Evolutionary conservation across 2,329 filamentous ascomycete species (phyloP).

Genomic region (Delphinella strobiligena): DNA sequence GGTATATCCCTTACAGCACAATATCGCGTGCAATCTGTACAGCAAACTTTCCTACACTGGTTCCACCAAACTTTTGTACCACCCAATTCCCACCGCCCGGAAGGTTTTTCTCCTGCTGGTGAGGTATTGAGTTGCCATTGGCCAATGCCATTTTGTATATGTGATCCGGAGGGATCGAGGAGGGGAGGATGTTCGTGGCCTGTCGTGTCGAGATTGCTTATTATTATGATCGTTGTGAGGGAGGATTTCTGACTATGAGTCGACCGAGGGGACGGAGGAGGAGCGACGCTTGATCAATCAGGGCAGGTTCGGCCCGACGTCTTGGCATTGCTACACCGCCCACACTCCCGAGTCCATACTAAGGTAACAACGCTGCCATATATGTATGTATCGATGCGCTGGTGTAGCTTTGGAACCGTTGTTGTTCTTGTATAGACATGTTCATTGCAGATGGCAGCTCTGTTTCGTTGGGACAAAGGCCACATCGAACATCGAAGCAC

Average conservation of each 20-base stretch:
- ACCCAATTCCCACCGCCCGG: slow-evolving; percentile 53
- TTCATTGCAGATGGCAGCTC: too few species aligned
- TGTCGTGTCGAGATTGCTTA: too few species aligned
- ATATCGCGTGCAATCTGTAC: slow-evolving; percentile 48
- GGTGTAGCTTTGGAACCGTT: too few species aligned
- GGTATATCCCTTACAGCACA: slow-evolving; percentile 34
- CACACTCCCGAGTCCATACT: too few species aligned
- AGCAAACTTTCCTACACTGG: slow-evolving; percentile 89
- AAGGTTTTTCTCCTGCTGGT: slow-evolving; percentile 33
- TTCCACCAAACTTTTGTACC: slow-evolving; percentile 91
- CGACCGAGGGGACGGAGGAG: too few species aligned
- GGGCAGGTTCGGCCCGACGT: not conserved
- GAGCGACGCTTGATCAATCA: slow-evolving; percentile 2
- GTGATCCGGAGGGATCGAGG: too few species aligned
- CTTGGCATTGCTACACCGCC: not conserved
- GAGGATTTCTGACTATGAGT: not conserved
- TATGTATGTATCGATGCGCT: too few species aligned
- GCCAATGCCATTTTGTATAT: slow-evolving; percentile 12
- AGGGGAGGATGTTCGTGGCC: too few species aligned
- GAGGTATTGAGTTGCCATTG: slow-evolving; percentile 23
- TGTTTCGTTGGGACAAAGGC: too few species aligned
- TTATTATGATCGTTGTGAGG: not conserved
- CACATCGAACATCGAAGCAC: too few species aligned
- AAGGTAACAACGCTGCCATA: too few species aligned
- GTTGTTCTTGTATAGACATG: too few species aligned